Evolutionary conservation across 2,329 filamentous ascomycete genomes (phyloP), one percentile per base, ranked within the genome.

Genomic region (Trichoderma koningiopsis): DNA sequence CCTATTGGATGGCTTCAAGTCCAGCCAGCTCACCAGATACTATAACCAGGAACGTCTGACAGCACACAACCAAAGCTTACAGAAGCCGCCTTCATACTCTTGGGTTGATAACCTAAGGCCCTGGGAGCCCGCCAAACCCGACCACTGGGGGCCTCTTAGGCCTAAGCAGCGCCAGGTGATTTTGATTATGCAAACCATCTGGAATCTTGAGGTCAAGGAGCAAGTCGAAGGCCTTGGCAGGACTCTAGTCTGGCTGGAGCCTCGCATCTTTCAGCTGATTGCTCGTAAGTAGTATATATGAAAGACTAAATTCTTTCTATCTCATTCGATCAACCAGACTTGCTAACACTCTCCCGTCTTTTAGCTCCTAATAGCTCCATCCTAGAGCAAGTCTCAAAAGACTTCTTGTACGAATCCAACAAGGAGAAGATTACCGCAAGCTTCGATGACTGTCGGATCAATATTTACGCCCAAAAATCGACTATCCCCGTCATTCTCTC

Each of bases 151-250:
- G 5, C 16, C 73, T 14, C 29, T 72, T 43, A 72, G 73, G 16
- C 72, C 73, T 4, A 88, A 88, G 74, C 75, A 81, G 49, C 78
- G 72, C 33, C 73, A 83, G 13, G 82, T 78, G 0, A 71, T 83
- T 19, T 77, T 76, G 68, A 76, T 89, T 65, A 78, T 88, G 78
- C 79, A 80, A 14, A 76, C 81, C 29, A 82, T 80, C 69, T 89
- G 87, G 87, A 80, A 79, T 3, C 71, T 88, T n/a, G 79, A 82
- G 10, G 81, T 83, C 2, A 78, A 81, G 66, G 84, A 87, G 71
- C 74, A 84, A 19, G 73, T 81, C 16, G 79, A 82, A 24, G 78
- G 78, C 6, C 74, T 81, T 4, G 86, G 86, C 6, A 76, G 78
- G 37, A 74, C 81, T 1, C 76, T 76, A 2, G 69, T 87, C 7